Evolutionary conservation across 2,329 filamentous ascomycete species (phyloP), one percentile per base, ranked within the genome.

Genomic region (Sporothrix schenckii): DNA sequence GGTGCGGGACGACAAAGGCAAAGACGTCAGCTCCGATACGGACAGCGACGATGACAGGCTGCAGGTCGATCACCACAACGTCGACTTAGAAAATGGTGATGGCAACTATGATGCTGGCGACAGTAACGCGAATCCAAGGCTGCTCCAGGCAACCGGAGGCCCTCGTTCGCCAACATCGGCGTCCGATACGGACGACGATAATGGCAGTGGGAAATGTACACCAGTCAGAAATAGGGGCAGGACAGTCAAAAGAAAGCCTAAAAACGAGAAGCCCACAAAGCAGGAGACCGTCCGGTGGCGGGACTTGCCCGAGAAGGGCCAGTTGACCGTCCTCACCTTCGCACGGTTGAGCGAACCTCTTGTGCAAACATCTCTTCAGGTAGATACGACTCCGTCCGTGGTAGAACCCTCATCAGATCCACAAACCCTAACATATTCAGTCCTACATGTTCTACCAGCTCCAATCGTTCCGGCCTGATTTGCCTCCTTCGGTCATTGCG

Each of bases 381-480:
- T 69, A 14, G 9, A 21, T 30, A 30, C n/a, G 39, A 44, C 10
- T 3, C 13, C 3, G 9, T 27, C 34, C 4, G 6, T 27, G 1
- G 1, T 2, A 7, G 34, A 6, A 24, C 19, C 34, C 19, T 44
- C 19, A 11, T 19, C 34, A 41, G 10, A 16, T 3, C n/a, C 14
- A 2, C n/a, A 1, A 19, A 14, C 16, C 30, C 67, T 69, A 56
- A 69, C 58, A 30, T 10, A 4, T 11, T 4, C 27, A 91, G 79
- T 87, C 91, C 1, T 96, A 96, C 79, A 89, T 96, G 83, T 96
- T 92, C 80, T 96, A 94, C 79, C 92, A 95, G 78, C 86, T 97
- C n/a, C 89, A 88, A 75, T 94, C 90, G 71, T 94, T 97, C 75
- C 81, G 86, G 71, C 81, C 83, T 0, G 79, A 76, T 11, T 80